Evolutionary conservation across 176 grass and related monocot genomes (phyloP), one percentile per base, ranked within the genome.

Genomic region (Oryza nivara): DNA sequence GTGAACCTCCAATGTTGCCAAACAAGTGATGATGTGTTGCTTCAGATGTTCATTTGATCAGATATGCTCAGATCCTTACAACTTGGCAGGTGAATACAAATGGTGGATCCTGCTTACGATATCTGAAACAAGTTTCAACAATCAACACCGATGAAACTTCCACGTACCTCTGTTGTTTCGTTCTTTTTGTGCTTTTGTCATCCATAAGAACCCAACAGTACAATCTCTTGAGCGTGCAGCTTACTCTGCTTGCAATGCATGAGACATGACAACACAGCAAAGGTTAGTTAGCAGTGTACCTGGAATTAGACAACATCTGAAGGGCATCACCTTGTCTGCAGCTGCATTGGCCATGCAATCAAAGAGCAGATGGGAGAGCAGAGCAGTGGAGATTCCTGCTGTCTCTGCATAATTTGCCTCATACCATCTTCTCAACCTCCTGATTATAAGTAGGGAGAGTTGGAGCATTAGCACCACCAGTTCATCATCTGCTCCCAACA

Each of bases 261-360:
- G 51, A 11, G 80, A 79, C 89, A 91, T 91, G 82, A 79, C 82
- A 88, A 6, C 73, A 68, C 30, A 69, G 46, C 67, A 44, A 11
- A 78, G 56, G 72, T 47, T 78, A 78, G 79, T 86, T 78, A 72
- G 56, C 13, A 49, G 45, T 51, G 23, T 78, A 28, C 69, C 15
- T 25, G 20, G 41, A 36, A 9, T 2, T 75, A 76, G 23, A 46
- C 12, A 78, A 54, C 30, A 45, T 61, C 4, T 58, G 73, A 20
- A 85, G 36, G 16, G 40, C 68, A 66, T 77, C 34, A 36, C 7
- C 80, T 43, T 65, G 77, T 73, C 47, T 60, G 19, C 52, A 17
- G 30, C 48, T 56, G 32, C 20, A 30, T 5, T 78, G 25, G 26
- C 22, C 49, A 38, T 65, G 54, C 60, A 86, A 82, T 78, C 73